Base-by-base conservation (phyloP, 148 eudicot species). In the Chenopodium berlandieri region DNA sequence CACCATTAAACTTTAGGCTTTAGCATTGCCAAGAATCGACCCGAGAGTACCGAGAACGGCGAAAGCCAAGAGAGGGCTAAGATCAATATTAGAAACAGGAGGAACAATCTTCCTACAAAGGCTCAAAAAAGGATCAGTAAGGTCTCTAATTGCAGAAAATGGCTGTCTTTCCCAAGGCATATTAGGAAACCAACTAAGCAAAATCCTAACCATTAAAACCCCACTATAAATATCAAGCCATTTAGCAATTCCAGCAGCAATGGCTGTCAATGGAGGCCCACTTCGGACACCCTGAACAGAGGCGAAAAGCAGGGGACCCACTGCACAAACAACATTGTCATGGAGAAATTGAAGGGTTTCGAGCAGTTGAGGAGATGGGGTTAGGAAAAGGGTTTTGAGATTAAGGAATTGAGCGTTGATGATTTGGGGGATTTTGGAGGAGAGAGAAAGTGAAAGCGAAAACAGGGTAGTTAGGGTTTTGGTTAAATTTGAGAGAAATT, bases 81-180 rank as follows among this genome's bases (percentile, higher is more conserved):
- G 84, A 89, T 93, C 97, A 83, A 93, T 73, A 0, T 91, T 86
- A 71, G 88, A 88, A 73, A 94, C 71, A 2, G 94, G 96, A 9
- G 98, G 98, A 67, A 94, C 88, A n/a, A 94, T 88, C 66, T 87
- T 86, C 87, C 94, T 85, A 58, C 90, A 92, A 34, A 93, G 79
- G 70, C 83, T 90, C 90, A 93, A 81, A 77, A 86, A 93, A 0
- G 97, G 97, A 78, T 93, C 97, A 77, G 95, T 91, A 67, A 93
- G 81, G 30, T 93, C 95, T 83, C 92, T 83, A 80, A 93, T 85
- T 0, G 95, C 97, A n/a, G 92, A 86, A 30, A 93, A 80, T 0
- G 97, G 97, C 86, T 92, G 97, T 56, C 88, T 78, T 20, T 93
- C 97, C 97, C 97, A 93, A 0, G 97, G 97, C 19, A 91, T 90